A percentile compares a stretch with the other conserved stretches of the same genome.
These are phyloP conservation scores for Phytophthora tubulina DNA, from an alignment of 352 stramenopile genomes.

Conservation along the genomic window DNA sequence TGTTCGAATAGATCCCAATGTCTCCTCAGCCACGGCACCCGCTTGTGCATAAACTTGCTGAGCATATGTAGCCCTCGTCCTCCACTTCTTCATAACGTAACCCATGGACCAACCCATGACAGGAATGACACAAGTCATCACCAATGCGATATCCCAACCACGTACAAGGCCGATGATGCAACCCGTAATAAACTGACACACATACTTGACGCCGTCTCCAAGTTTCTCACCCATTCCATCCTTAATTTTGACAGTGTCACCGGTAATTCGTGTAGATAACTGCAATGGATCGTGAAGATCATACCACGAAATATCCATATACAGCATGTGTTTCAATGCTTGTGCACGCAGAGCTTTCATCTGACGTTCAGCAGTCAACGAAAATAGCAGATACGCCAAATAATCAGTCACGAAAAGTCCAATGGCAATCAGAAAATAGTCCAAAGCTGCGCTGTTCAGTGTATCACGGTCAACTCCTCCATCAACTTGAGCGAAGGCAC, in stretches of 20 bases:
- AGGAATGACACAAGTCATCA: conserved; percentile 15
- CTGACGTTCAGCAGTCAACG: conserved; percentile 45
- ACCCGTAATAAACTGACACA: conserved; percentile 47
- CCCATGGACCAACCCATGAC: conserved; percentile 6
- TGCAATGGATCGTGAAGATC: conserved; percentile 39
- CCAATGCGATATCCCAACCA: conserved; percentile 9
- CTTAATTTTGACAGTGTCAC: conserved; percentile 43
- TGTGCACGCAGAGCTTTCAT: conserved; percentile 43
- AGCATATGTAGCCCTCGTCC: background rate
- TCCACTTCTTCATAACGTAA: background rate
- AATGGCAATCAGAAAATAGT: conserved; percentile 43
- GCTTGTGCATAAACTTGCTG: conserved; percentile 7
- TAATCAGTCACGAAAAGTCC: conserved; percentile 48
- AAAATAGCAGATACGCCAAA: conserved; percentile 38
- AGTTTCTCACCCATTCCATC: conserved; percentile 57
- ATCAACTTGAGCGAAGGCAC: conserved; percentile 45
- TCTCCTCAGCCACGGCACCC: conserved; percentile 54
- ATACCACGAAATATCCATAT: conserved; percentile 54
- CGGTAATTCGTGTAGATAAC: conserved; percentile 39
- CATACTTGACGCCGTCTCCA: conserved; percentile 43
- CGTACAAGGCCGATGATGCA: conserved; percentile 12
- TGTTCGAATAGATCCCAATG: conserved; percentile 66
- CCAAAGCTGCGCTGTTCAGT: conserved; percentile 37
- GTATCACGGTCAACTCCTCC: conserved; percentile 23
- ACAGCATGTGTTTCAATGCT: conserved; percentile 45